Conservation (phyloP, 1,284 basidiomycete species). For the Cryptococcus sp. region DNA sequence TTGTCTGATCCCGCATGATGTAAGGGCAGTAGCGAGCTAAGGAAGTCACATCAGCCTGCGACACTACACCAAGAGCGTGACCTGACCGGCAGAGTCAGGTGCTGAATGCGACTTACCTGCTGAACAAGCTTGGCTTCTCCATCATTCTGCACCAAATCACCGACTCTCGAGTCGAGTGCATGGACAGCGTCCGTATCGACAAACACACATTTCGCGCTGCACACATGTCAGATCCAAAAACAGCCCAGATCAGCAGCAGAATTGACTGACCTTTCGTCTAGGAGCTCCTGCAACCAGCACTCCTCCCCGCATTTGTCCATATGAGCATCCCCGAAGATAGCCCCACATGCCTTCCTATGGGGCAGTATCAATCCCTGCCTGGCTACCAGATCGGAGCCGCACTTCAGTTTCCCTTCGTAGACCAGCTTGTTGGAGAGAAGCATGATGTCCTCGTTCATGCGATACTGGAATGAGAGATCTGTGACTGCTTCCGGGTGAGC, state of each 20-base stretch:
- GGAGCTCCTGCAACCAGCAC: conserved; percentile 73
- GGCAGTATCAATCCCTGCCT: conserved; percentile 63
- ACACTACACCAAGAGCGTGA: background rate
- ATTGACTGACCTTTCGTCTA: conserved; percentile 64
- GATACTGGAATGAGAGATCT: conserved; percentile 83
- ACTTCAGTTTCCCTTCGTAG: conserved; percentile 75
- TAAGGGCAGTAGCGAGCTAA: conserved; percentile 67
- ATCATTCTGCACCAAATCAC: conserved; percentile 85
- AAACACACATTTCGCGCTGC: conserved; percentile 80
- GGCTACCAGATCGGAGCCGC: conserved; percentile 74
- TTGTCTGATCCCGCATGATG: conserved; percentile 65
- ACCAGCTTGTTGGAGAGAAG: conserved; percentile 84
- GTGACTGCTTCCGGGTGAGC: conserved; percentile 80
- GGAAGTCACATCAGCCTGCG: conserved; percentile 18
- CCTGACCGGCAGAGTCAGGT: background rate
- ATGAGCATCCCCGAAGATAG: conserved; percentile 39
- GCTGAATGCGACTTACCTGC: conserved; percentile 42
- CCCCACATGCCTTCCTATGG: conserved; percentile 49
- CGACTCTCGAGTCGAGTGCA: conserved; percentile 74
- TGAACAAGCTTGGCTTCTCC: conserved; percentile 65
- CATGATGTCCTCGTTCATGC: conserved; percentile 99
- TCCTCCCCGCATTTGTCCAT: conserved; percentile 49
- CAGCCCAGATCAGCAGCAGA: background rate
- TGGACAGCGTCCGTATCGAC: conserved; percentile 86
- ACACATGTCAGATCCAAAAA: background rate